phyloP scores from a whole-genome alignment of 2,329 filamentous ascomycete genomes.

The Colletotrichum sp. region DNA sequence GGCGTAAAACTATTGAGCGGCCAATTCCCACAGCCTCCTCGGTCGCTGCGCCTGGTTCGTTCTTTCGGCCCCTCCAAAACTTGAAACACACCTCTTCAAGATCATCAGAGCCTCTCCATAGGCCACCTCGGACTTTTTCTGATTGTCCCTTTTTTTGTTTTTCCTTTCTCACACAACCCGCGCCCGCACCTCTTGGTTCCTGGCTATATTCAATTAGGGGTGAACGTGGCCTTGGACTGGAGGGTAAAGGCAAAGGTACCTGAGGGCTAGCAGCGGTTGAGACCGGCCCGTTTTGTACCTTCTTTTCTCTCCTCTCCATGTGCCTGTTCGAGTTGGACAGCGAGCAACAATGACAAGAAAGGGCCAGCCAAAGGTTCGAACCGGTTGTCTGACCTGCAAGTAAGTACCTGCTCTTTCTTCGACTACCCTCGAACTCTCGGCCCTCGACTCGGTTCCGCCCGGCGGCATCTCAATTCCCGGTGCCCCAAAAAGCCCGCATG shows the following conservation, averaged over 20 bases:
- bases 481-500: neutral
- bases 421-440: neutral
- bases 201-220: neutral
- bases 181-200: neutral
- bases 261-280: neutral
- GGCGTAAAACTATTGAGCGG: neutral
- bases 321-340: neutral
- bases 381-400: slow-evolving; percentile 62
- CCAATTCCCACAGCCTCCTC: neutral
- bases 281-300: neutral
- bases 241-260: neutral
- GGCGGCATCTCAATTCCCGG: neutral
- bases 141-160: neutral
- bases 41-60: neutral
- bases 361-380: slow-evolving; percentile 42
- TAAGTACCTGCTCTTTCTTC: slow-evolving; percentile 31
- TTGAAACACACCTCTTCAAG: slow-evolving; percentile 1
- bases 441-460: neutral
- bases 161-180: neutral
- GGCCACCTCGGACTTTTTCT: slow-evolving; percentile 1
- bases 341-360: slow-evolving; percentile 13
- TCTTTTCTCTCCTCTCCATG: neutral
- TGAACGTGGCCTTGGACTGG: neutral
- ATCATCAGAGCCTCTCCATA: neutral
- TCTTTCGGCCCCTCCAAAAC: neutral